phyloP scores from a whole-genome alignment of 139 green algal species.

The Haematococcus lacustris region DNA sequence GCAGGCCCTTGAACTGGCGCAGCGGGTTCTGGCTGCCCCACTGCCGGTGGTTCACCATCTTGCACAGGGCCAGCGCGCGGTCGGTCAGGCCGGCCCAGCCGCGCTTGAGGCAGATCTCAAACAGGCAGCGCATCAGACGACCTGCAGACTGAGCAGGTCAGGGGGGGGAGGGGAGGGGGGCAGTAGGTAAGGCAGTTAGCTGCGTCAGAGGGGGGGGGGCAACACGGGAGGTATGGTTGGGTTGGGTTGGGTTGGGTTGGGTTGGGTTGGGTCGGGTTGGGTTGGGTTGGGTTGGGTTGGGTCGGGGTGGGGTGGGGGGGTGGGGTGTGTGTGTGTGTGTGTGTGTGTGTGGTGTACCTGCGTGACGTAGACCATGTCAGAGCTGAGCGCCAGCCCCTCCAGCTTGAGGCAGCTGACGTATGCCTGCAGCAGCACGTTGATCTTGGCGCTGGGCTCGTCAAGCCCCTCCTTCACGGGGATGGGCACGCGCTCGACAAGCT shows the following conservation, averaged over 20 bases:
- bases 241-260: no score
- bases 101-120: slow-evolving; percentile 91
- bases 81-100: slow-evolving; percentile 86
- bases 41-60: slow-evolving; percentile 88
- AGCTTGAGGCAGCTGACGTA: slow-evolving; percentile 93
- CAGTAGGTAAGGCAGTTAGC: neutral
- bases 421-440: slow-evolving; percentile 94
- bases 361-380: slow-evolving; percentile 97
- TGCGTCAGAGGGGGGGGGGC: neutral
- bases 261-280: no score
- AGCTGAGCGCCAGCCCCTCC: slow-evolving; percentile 84
- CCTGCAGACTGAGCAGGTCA: slow-evolving; percentile 59
- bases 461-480: slow-evolving; percentile 96
- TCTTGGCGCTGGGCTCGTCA: slow-evolving; percentile 95
- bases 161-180: neutral
- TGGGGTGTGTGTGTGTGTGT: no score
- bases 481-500: slow-evolving; percentile 95
- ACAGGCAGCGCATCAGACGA: slow-evolving; percentile 92
- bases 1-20: slow-evolving; percentile 81
- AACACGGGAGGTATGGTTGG: no score
- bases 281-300: no score
- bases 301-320: no score
- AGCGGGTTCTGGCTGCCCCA: slow-evolving; percentile 88
- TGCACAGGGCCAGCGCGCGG: slow-evolving; percentile 83
- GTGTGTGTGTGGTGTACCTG: no score